These are phyloP conservation scores for Westerdykella ornata DNA, from an alignment of 2,329 filamentous ascomycete genomes.

Conservation along the genomic window DNA sequence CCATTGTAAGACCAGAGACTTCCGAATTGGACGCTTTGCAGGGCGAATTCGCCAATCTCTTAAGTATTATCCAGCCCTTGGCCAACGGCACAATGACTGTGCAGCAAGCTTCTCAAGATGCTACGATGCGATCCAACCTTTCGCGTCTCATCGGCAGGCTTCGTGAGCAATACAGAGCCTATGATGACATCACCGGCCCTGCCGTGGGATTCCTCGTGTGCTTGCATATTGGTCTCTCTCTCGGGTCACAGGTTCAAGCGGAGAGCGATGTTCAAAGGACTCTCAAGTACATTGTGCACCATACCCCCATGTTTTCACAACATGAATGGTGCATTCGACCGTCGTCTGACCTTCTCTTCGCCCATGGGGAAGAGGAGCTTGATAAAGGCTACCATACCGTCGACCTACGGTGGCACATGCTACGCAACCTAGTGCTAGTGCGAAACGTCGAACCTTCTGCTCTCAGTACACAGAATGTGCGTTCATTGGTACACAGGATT, in stretches of 20 bases:
- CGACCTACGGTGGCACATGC: slow-evolving; percentile 34
- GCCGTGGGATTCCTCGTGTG: slow-evolving; percentile 73
- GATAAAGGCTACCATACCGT: slow-evolving; percentile 15
- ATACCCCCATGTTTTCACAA: slow-evolving; percentile 32
- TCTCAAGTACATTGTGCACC: slow-evolving; percentile 19
- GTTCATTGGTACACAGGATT: slow-evolving; percentile 53
- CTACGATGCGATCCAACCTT: slow-evolving; percentile 51
- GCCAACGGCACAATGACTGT: slow-evolving; percentile 17
- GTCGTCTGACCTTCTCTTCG: slow-evolving; percentile 14
- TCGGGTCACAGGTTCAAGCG: slow-evolving; percentile 34
- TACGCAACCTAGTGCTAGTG: slow-evolving; percentile 22
- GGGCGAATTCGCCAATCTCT: slow-evolving; percentile 71
- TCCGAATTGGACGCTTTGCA: slow-evolving; percentile 68
- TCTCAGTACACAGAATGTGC: slow-evolving; percentile 9
- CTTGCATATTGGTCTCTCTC: slow-evolving; percentile 65
- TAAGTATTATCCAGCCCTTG: slow-evolving; percentile 40
- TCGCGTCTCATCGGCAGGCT: slow-evolving; percentile 64
- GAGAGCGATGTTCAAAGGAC: slow-evolving; percentile 12
- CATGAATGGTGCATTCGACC: slow-evolving; percentile 5
- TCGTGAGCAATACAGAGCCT: slow-evolving; percentile 62
- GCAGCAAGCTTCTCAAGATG: slow-evolving; percentile 22
- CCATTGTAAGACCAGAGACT: slow-evolving; percentile 63
- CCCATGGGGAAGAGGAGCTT: slow-evolving; percentile 16
- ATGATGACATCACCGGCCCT: slow-evolving; percentile 77
- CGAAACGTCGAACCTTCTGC: slow-evolving; percentile 18